Base-by-base conservation (phyloP, 2,329 filamentous ascomycete genomes). In the Claviceps sp. region DNA sequence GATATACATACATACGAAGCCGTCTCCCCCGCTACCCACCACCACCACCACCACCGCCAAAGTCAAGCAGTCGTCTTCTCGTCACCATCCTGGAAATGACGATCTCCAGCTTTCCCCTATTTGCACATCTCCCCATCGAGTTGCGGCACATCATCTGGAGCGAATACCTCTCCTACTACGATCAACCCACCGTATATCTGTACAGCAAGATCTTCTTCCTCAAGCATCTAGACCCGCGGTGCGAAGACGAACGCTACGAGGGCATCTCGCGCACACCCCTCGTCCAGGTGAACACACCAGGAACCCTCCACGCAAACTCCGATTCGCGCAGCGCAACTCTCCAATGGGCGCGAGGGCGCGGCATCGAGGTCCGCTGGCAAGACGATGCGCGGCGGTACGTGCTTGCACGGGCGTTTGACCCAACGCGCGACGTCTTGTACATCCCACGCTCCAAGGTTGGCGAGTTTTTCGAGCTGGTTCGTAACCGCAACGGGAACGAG, bases 121-220 rank as follows among this genome's bases (percentile, higher is more conserved):
- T 65, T 39, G 8, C 4, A 5, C 48, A 41, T 3, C 55, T 65
- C 17, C 60, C 61, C 2, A 16, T 44, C 11, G 62, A 65, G 56
- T 50, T 65, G 7, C 62, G 63, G 26, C 49, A 43, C 7, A 34
- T 48, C 6, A 59, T 65, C 37, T 65, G 62, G 62, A 38, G 50
- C 7, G 50, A 52, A 3, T 47, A 53, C 16, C 43, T 63, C 1
- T 49, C 53, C 2, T 38, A 34, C 4, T 49, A 51, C 1, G 54
- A 58, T 41, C 44, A 47, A 17, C 58, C 56, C 10, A 52, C 56
- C 16, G 43, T 64, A 34, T 58, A 58, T 48, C 55, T 53, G 3
- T 61, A 51, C 51, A 52, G 45, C 48, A 55, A 52, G 46, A 50
- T 53, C 40, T 60, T 60, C 54, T 49, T 50, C 22, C 42, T 52